Conservation (phyloP, 257 asterid genomes). For the Orobanche coerulescens region DNA sequence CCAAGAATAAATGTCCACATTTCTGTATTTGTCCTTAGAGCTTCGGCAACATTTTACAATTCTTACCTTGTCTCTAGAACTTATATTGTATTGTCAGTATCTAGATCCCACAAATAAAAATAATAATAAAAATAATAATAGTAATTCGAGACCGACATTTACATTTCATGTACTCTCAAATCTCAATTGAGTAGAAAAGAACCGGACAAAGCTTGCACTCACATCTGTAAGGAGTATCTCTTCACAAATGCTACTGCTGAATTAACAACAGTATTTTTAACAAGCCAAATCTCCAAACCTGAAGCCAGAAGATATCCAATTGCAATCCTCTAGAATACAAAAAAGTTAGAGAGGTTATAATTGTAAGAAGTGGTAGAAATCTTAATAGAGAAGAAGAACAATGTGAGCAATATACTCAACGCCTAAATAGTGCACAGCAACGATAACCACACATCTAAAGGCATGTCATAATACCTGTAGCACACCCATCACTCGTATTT, state of each 20-base stretch:
- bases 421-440: neutral
- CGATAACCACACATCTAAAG: conserved; percentile 10
- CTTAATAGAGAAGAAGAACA: neutral
- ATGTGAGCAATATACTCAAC: conserved; percentile 3
- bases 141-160: neutral
- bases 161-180: neutral
- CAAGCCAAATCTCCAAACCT: conserved; percentile 74
- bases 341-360: conserved; percentile 6
- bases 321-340: conserved; percentile 64
- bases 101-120: neutral
- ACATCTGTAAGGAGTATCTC: conserved; percentile 74
- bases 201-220: conserved; percentile 31
- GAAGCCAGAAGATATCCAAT: conserved; percentile 78
- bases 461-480: conserved; percentile 55
- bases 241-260: conserved; percentile 50
- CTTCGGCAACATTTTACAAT: neutral
- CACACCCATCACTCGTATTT: conserved; percentile 80
- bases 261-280: conserved; percentile 39
- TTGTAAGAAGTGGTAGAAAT: neutral
- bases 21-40: conserved; percentile 1
- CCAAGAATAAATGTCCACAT: neutral
- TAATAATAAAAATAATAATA: neutral
- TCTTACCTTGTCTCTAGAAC: neutral
- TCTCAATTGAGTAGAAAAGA: conserved; percentile 7
- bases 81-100: neutral